A percentile compares a stretch with the other conserved stretches of the same genome.
Evolutionary conservation across 2,329 filamentous ascomycete genomes (phyloP).

Genomic region (Sporothrix variecibatus): DNA sequence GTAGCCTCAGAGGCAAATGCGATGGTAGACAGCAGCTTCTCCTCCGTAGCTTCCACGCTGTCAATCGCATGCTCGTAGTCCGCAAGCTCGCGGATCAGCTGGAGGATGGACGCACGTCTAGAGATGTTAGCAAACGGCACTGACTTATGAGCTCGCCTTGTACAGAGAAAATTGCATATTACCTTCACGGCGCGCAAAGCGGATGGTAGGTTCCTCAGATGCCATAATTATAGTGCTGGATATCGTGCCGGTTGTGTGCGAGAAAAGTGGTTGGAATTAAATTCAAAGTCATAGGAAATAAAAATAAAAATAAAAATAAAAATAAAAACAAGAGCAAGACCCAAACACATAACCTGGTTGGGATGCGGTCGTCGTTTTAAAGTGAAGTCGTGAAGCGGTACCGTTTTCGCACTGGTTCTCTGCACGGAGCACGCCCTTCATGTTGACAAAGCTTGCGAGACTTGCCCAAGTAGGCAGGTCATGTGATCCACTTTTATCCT

Average conservation of each 20-base stretch:
- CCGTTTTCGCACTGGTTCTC: not conserved
- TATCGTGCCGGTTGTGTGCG: not conserved
- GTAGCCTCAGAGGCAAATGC: slow-evolving; percentile 67
- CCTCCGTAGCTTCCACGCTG: slow-evolving; percentile 75
- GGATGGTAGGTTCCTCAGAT: slow-evolving; percentile 44
- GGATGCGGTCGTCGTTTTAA: not conserved
- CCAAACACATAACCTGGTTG: not conserved
- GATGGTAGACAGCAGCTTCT: slow-evolving; percentile 71
- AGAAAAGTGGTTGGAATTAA: not conserved
- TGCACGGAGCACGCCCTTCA: slow-evolving; percentile 8
- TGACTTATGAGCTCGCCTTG: not conserved
- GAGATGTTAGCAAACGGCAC: not conserved
- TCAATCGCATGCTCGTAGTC: slow-evolving; percentile 79
- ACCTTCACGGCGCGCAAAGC: slow-evolving; percentile 64
- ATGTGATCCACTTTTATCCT: not conserved
- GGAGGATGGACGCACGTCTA: slow-evolving; percentile 81
- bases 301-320: too few relatives aligned
- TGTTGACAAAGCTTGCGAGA: slow-evolving; percentile 10
- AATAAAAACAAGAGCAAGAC: not conserved
- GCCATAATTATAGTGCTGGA: slow-evolving; percentile 36
- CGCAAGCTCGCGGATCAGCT: slow-evolving; percentile 81
- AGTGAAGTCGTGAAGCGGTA: not conserved
- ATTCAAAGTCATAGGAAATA: too few relatives aligned
- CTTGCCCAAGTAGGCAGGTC: slow-evolving; percentile 11
- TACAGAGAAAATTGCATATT: slow-evolving; percentile 12